phyloP scores from a whole-genome alignment of 768 basidiomycete genomes.

The Pleurotus pulmonarius region DNA sequence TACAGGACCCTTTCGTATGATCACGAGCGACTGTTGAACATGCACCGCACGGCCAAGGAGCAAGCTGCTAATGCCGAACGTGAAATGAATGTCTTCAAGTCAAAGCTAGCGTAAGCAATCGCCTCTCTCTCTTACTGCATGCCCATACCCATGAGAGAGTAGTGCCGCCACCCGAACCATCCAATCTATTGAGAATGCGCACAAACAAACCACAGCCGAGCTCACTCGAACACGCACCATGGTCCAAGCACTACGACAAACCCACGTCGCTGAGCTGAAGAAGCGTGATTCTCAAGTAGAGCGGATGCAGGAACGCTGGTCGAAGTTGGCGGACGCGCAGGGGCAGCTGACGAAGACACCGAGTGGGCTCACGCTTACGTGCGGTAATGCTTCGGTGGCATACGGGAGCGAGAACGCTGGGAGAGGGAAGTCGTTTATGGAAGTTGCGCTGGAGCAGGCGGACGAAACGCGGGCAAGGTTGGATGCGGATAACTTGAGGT shows the following conservation, averaged over 20 bases:
- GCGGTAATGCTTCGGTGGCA: slow-evolving; percentile 46
- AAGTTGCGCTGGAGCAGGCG: slow-evolving; percentile 69
- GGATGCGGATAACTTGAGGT: slow-evolving; percentile 57
- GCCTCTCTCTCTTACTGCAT: background rate
- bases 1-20: slow-evolving; percentile 78
- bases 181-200: slow-evolving; percentile 56
- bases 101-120: slow-evolving; percentile 60
- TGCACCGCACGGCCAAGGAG: slow-evolving; percentile 59
- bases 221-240: slow-evolving; percentile 69
- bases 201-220: slow-evolving; percentile 68
- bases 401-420: slow-evolving; percentile 34
- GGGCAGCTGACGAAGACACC: slow-evolving; percentile 45
- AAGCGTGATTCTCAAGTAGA: slow-evolving; percentile 81
- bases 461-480: slow-evolving; percentile 63
- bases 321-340: slow-evolving; percentile 67
- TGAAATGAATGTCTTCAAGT: slow-evolving; percentile 72
- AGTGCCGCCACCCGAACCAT: slow-evolving; percentile 37
- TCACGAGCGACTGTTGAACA: slow-evolving; percentile 65
- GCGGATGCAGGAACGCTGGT: slow-evolving; percentile 70
- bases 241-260: slow-evolving; percentile 64
- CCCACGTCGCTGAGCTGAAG: slow-evolving; percentile 70
- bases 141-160: slow-evolving; percentile 15
- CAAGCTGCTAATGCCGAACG: slow-evolving; percentile 70
- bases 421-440: slow-evolving; percentile 53
- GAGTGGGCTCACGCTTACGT: slow-evolving; percentile 43